Percentiles rank a stretch among this genome's conserved stretches.
Evolutionary conservation across 2,329 filamentous ascomycete species (phyloP).

Genomic region (Colletotrichum truncatum): DNA sequence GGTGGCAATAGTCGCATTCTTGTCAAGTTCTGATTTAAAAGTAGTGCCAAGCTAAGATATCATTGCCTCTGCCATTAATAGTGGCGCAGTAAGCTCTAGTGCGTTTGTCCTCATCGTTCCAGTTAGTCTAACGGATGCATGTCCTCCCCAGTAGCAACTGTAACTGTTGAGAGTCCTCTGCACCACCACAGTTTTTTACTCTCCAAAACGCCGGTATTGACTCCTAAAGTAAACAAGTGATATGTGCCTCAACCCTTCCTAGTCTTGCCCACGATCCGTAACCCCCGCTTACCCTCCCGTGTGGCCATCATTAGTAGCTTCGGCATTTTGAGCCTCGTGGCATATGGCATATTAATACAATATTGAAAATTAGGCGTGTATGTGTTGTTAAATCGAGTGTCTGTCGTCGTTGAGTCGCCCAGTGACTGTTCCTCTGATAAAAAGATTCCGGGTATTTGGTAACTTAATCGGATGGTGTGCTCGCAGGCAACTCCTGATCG

Average conservation of each 20-base stretch:
- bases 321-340: not conserved
- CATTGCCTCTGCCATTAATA: constrained; percentile 13
- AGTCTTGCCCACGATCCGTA: not conserved
- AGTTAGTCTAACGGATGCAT: constrained; percentile 5
- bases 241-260: not conserved
- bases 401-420: not conserved
- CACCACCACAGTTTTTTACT: constrained; percentile 10
- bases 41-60: not conserved
- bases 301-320: constrained; percentile 17
- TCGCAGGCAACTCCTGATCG: not conserved
- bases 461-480: not conserved
- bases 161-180: not conserved
- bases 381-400: not conserved
- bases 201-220: constrained; percentile 25
- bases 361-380: constrained; percentile 20
- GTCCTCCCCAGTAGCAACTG: not conserved
- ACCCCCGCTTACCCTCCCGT: not conserved
- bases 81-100: not conserved
- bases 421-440: not conserved
- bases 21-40: too few species aligned
- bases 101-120: not conserved
- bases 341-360: constrained; percentile 23
- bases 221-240: not conserved
- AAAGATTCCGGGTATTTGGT: not conserved
- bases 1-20: too few species aligned